Base-by-base conservation (phyloP, 1,284 basidiomycete species). In the Ustilago hordei region DNA sequence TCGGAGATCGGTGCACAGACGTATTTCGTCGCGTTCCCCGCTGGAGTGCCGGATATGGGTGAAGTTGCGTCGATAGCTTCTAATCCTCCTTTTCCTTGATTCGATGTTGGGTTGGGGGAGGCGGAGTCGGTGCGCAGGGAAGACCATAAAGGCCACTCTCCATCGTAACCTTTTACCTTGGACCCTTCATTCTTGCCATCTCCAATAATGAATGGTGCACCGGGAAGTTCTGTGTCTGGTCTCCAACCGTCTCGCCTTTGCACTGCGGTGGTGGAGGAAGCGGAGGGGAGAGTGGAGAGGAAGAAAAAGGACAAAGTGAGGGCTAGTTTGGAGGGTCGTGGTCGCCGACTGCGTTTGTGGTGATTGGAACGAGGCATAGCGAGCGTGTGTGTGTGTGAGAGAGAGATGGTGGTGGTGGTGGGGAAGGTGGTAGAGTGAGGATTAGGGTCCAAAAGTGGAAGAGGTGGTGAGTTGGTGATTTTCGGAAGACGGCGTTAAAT, bases 131-230 rank as follows among this genome's bases (percentile, higher is more conserved):
- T 28, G 32, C 36, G 39, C 8, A 57, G 68, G 2, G 38, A 31
- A 1, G 64, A 66, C 75, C 75, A 78, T 17, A 78, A 38, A 4
- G 75, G 75, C 75, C 75, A 78, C 45, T 74, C 75, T 28, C 75
- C 75, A 34, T 78, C 53, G 55, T 78, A 78, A 0, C 75, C 75
- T 7, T 53, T 59, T 15, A 71, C 75, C 50, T 78, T 78, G 47
- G 54, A 32, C 7, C 76, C 76, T 59, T 71, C 63, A 23, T 34
- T 66, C 56, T 70, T 74, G 47, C 71, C 75, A 38, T 74, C 60
- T 13, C 75, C 75, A 8, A 78, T 50, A 7, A 74, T 55, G 48
- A 73, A 78, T 6, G 34, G 32, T 36, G 65, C 39, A 4, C 75
- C 75, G 50, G 66, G 56, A 2, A 57, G 56, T 38, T 77, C 75